Evolutionary conservation across 345 rosid genomes (phyloP), one percentile per base, ranked within the genome.

Genomic region (Salix arbutifolia): DNA sequence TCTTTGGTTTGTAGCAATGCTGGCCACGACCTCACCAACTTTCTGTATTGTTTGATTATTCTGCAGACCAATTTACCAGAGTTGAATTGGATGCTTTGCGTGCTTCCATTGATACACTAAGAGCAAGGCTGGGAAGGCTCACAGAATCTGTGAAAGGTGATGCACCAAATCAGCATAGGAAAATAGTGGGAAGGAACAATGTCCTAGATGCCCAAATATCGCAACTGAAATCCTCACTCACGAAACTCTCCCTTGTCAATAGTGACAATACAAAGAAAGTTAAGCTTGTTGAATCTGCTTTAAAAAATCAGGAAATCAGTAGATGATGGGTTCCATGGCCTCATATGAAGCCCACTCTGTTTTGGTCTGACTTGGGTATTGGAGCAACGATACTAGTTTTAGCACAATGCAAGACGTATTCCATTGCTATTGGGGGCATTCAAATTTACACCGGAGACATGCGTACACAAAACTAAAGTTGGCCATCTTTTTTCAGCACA

Each of bases 11-110:
- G 52, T 25, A 64, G 25, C 35, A 71, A 23, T 5, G 35, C 23
- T 66, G 52, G 37, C 25, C 10, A 11, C 30, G 37, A 66, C 71
- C 37, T 58, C 3, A 60, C 26, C 46, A n/a, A 3, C 26, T 61
- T 58, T 37, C 31, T 75, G 6, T 48, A 17, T 65, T 74, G n/a
- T 76, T 78, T 73, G 68, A 40, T 38, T 78, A 28, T 74, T 68
- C 37, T 67, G 79, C 92, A 92, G 99, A 88, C 77, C 90, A 87
- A 44, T 90, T 88, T 73, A 42, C 80, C 5, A 90, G 88, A 77
- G 88, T 89, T 13, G 97, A 92, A 85, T 79, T 92, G 81, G 94
- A 87, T 48, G 92, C 94, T 33, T 76, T 96, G 80, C 92, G 70
- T 58, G 84, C 91, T 72, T 89, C 97, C 25, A 88, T 96, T 8